Evolutionary conservation across 1,284 basidiomycete genomes (phyloP), one percentile per base, ranked within the genome.

Genomic region (Anthracocystis setariae): DNA sequence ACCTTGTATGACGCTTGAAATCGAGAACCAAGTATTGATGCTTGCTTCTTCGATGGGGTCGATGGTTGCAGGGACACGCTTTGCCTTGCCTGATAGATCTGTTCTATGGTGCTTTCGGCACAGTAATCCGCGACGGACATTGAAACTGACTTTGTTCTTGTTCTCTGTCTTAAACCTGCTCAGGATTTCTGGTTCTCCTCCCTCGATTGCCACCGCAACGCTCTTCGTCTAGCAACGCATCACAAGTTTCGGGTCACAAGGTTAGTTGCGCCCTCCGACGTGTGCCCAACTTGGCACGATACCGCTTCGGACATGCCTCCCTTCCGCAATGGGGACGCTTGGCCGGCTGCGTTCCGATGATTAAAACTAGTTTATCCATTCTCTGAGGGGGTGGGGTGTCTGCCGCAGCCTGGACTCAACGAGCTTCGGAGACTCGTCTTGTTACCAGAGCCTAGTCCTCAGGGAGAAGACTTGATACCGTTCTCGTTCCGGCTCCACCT

Each of bases 281-380:
- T 18, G 1, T 8, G n/a, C 17, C 33, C 27, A n/a, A 12, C 49
- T 32, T 42, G n/a, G 35, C 27, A 27, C 10, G 42, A 24, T 33
- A 12, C 24, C 17, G 46, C 35, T 38, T 15, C 20, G 13, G 35
- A 38, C 12, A 13, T 20, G 38, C 38, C 3, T n/a, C 38, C 38
- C 8, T 18, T 17, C 17, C 18, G 15, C 17, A 8, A 8, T 21
- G 20, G 12, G 15, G 10, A 13, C 40, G 20, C 18, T 10, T 15
- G 24, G 33, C 43, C 7, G n/a, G 39, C 46, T 25, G 46, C 44
- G 45, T 51, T 47, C 29, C 51, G 13, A 69, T 73, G 70, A 73
- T 73, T 73, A 73, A 68, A 73, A 68, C 70, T 68, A 73, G 70
- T 73, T 73, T 65, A 73, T 73, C 70, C 70, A 73, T 73, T 73